Conservation (phyloP, 495 filamentous ascomycete species). For the Penicillium desertorum region DNA sequence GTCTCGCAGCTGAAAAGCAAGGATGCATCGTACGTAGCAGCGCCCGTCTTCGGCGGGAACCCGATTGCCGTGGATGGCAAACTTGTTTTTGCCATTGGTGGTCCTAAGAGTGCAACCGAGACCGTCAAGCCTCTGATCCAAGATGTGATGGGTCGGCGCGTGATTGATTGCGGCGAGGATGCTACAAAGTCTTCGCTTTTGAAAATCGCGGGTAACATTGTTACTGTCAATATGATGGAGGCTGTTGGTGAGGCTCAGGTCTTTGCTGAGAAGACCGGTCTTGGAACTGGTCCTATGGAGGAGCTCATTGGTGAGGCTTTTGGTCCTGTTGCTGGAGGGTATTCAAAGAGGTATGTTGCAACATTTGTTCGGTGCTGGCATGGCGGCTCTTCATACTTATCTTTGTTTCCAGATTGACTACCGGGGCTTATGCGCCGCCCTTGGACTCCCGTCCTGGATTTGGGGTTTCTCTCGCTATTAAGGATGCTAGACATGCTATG, state of each 20-base stretch:
- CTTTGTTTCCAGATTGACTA: conserved; percentile 36
- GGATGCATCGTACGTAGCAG: conserved; percentile 41
- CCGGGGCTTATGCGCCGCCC: conserved; percentile 46
- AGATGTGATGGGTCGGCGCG: conserved; percentile 46
- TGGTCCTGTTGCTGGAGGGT: conserved; percentile 48
- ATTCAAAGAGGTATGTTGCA: conserved; percentile 45
- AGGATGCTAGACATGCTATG: conserved; percentile 46
- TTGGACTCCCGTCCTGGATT: conserved; percentile 45
- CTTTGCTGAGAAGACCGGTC: conserved; percentile 54
- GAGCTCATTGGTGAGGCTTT: conserved; percentile 53
- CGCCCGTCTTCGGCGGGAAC: conserved; percentile 48
- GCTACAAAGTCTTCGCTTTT: conserved; percentile 45
- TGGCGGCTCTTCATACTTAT: background rate
- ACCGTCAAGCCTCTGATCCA: conserved; percentile 46
- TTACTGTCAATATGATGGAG: conserved; percentile 52
- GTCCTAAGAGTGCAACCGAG: conserved; percentile 36
- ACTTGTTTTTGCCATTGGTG: conserved; percentile 49
- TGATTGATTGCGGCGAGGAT: conserved; percentile 51
- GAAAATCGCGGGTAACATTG: conserved; percentile 51
- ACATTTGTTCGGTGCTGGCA: background rate
- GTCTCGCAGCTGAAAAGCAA: conserved; percentile 36
- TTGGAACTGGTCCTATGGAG: conserved; percentile 51
- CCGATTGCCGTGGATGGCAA: conserved; percentile 46
- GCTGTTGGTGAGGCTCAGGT: conserved; percentile 54
- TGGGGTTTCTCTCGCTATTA: conserved; percentile 47